Percentiles rank a stretch among this genome's conserved stretches.
These are phyloP conservation scores for Nemophila menziesii DNA, from an alignment of 257 asterid species.

Conservation along the genomic window DNA sequence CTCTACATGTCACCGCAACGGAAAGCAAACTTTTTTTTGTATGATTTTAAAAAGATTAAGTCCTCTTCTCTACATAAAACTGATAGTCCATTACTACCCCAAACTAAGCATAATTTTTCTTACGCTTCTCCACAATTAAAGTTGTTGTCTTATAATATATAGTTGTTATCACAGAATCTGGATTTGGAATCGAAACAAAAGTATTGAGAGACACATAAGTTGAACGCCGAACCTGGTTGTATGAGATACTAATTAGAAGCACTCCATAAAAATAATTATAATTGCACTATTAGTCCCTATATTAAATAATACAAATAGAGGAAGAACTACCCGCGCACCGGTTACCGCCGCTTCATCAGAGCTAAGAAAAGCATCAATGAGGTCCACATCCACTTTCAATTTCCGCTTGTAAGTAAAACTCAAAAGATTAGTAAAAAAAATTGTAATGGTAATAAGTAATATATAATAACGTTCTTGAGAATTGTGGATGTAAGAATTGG, in stretches of 20 bases:
- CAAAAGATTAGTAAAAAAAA: slow-evolving; percentile 8
- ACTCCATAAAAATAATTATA: no score
- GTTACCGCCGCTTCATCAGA: slow-evolving; percentile 85
- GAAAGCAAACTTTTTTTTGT: slow-evolving; percentile 24
- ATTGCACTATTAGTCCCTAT: no score
- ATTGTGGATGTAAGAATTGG: slow-evolving; percentile 72
- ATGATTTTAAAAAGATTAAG: no score
- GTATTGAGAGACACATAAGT: slow-evolving; percentile 64
- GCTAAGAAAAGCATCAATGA: slow-evolving; percentile 46
- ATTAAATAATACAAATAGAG: no score
- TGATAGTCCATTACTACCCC: no score
- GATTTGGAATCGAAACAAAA: slow-evolving; percentile 76
- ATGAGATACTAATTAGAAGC: no score
- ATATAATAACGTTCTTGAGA: slow-evolving; percentile 58
- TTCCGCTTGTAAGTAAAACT: slow-evolving; percentile 36
- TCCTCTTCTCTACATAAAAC: no score
- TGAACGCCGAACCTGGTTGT: slow-evolving; percentile 84
- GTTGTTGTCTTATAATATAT: slow-evolving; percentile 81
- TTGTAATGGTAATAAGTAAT: not conserved
- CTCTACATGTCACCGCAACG: slow-evolving; percentile 20
- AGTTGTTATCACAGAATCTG: slow-evolving; percentile 96
- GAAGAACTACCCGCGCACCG: no score
- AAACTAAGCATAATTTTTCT: slow-evolving; percentile 13
- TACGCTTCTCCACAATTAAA: slow-evolving; percentile 41
- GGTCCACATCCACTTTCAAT: slow-evolving; percentile 66